phyloP scores from a whole-genome alignment of 768 basidiomycete genomes.

The Kwoniella sp. region DNA sequence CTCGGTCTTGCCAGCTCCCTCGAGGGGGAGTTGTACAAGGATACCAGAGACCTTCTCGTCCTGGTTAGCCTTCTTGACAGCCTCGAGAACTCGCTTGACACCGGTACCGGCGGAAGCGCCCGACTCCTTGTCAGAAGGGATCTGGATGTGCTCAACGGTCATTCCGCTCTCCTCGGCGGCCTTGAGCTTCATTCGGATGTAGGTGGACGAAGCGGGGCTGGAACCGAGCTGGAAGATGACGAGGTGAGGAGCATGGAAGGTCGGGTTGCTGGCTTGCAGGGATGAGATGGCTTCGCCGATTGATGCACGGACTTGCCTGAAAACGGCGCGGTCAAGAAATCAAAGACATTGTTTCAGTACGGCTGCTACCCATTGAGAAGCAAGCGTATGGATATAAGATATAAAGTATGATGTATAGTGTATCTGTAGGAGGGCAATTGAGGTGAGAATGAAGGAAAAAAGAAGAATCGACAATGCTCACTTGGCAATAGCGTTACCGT shows the following conservation, averaged over 20 bases:
- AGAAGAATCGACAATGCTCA: conserved; percentile 52
- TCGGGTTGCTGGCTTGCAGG: conserved; percentile 70
- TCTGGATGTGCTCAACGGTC: conserved; percentile 73
- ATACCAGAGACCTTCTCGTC: conserved; percentile 83
- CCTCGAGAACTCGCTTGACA: conserved; percentile 72
- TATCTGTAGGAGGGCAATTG: not conserved
- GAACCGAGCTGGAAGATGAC: conserved; percentile 92
- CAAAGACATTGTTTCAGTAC: not conserved
- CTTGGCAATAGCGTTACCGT: conserved; percentile 84
- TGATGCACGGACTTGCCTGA: conserved; percentile 75
- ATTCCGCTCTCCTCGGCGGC: conserved; percentile 94
- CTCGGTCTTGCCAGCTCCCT: conserved; percentile 75
- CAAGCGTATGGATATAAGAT: not conserved
- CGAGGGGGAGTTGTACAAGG: conserved; percentile 90
- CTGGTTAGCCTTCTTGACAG: conserved; percentile 78
- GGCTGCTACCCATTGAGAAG: not conserved
- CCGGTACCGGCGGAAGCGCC: conserved; percentile 43
- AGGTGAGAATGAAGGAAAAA: not conserved
- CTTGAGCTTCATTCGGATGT: conserved; percentile 97
- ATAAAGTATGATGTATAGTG: too few species aligned
- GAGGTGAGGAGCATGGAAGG: conserved; percentile 79
- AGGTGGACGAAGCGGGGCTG: conserved; percentile 83
- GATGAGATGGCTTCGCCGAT: conserved; percentile 71
- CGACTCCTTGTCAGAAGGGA: conserved; percentile 53
- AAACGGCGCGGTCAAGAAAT: not conserved